Conservation (phyloP, 768 basidiomycete genomes). For the Tricholomella constricta region DNA sequence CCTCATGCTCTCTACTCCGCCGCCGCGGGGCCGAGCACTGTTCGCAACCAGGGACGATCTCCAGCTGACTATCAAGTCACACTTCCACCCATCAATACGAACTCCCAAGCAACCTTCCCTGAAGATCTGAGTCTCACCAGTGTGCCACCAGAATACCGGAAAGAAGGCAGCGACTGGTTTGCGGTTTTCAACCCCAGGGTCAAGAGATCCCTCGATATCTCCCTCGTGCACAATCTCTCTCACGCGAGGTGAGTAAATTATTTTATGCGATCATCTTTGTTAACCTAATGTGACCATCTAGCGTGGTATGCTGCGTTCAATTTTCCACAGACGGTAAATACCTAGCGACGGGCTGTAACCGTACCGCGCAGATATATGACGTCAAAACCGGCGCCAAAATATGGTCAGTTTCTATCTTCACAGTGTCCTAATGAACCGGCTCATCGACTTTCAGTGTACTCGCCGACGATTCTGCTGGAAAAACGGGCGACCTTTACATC, state of each 20-base stretch:
- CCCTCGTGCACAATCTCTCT: slow-evolving; percentile 76
- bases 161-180: slow-evolving; percentile 86
- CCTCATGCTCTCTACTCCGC: slow-evolving; percentile 27
- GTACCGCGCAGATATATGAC: slow-evolving; percentile 96
- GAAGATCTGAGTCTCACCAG: slow-evolving; percentile 42
- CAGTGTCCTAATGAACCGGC: background rate
- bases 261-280: background rate
- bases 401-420: slow-evolving; percentile 55
- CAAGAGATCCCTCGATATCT: slow-evolving; percentile 77
- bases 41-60: slow-evolving; percentile 12
- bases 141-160: slow-evolving; percentile 57
- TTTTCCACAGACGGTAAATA: slow-evolving; percentile 93
- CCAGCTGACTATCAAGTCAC: slow-evolving; percentile 18
- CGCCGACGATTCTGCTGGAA: slow-evolving; percentile 36
- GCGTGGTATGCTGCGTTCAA: slow-evolving; percentile 83
- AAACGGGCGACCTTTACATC: slow-evolving; percentile 53
- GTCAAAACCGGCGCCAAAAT: slow-evolving; percentile 83
- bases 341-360: slow-evolving; percentile 94
- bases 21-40: slow-evolving; percentile 28
- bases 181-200: slow-evolving; percentile 83
- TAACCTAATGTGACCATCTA: too few species aligned
- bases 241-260: slow-evolving; percentile 72
- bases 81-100: slow-evolving; percentile 20
- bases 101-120: slow-evolving; percentile 34
- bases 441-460: slow-evolving; percentile 23